A percentile compares a stretch with the other conserved stretches of the same genome.
Evolutionary conservation across 306 rosid genomes (phyloP).

Genomic region (Oemleria cerasiformis): DNA sequence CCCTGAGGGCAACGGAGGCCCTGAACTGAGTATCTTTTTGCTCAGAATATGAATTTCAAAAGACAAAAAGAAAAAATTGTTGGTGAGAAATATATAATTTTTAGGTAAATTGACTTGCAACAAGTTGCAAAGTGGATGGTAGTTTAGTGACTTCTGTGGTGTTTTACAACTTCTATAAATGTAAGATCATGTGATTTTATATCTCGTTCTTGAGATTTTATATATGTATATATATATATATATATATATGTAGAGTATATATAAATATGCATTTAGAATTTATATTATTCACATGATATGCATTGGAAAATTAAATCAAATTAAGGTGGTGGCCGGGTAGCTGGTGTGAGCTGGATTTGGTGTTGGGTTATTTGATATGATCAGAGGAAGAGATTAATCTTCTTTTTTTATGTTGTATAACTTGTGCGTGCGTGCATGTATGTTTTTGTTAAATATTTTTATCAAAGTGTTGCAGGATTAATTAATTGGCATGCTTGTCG

Average conservation of each 20-base stretch:
- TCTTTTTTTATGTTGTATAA: neutral
- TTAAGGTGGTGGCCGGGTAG: neutral
- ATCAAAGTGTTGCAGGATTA: constrained; percentile 5
- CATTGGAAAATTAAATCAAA: neutral
- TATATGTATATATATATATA: neutral
- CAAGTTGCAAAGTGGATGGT: constrained; percentile 2
- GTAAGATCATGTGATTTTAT: constrained; percentile 11
- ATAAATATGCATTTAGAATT: neutral
- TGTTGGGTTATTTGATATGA: neutral
- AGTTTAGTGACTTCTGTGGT: constrained; percentile 9
- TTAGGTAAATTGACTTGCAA: neutral
- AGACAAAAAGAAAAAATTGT: neutral
- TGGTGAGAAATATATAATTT: neutral
- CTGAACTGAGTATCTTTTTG: constrained; percentile 89
- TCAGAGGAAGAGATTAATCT: neutral
- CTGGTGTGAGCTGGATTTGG: neutral
- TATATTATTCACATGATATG: constrained; percentile 6
- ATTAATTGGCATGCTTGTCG: constrained; percentile 28
- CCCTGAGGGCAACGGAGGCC: constrained; percentile 85
- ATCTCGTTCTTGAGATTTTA: neutral
- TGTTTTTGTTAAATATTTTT: neutral
- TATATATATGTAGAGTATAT: neutral
- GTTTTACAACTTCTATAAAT: constrained; percentile 8
- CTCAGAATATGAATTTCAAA: constrained; percentile 52
- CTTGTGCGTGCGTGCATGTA: constrained; percentile 7